phyloP scores from a whole-genome alignment of 73 alveolate genomes.

The Paramecium sonneborni region DNA sequence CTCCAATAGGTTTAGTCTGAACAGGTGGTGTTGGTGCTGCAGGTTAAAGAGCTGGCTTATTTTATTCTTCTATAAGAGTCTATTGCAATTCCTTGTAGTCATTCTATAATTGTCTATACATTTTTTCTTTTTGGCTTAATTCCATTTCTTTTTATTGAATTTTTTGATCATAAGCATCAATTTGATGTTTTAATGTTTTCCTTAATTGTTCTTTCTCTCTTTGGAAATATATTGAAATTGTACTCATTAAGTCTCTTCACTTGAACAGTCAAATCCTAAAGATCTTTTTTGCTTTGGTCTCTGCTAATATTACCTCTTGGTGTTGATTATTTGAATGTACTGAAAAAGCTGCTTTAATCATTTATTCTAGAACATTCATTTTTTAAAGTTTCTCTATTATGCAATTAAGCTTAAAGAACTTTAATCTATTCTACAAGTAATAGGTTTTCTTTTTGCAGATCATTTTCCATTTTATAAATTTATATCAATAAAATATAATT shows the following conservation, averaged over 20 bases:
- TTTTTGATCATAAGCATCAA: slow-evolving; percentile 32
- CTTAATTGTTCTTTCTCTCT: slow-evolving; percentile 53
- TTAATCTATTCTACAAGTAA: not conserved
- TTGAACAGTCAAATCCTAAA: not conserved
- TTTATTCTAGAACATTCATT: not conserved
- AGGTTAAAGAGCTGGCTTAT: not conserved
- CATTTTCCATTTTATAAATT: slow-evolving; percentile 15
- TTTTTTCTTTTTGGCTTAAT: not conserved
- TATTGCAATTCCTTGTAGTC: slow-evolving; percentile 24
- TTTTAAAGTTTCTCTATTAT: not conserved
- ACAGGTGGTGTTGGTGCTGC: not conserved
- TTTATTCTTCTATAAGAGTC: not conserved
- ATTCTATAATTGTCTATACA: not conserved
- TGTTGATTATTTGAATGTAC: slow-evolving; percentile 32
- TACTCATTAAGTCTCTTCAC: slow-evolving; percentile 44
- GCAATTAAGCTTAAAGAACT: not conserved
- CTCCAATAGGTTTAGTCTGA: not conserved
- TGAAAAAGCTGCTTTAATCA: slow-evolving; percentile 52
- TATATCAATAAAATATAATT: not conserved
- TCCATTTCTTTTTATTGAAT: not conserved
- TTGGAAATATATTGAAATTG: not conserved
- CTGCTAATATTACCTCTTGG: slow-evolving; percentile 23
- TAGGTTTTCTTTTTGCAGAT: slow-evolving; percentile 10
- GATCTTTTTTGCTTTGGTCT: slow-evolving; percentile 40
- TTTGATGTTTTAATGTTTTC: slow-evolving; percentile 16